Evolutionary conservation across 345 rosid species (phyloP), one percentile per base, ranked within the genome.

Genomic region (Triadica sebifera): DNA sequence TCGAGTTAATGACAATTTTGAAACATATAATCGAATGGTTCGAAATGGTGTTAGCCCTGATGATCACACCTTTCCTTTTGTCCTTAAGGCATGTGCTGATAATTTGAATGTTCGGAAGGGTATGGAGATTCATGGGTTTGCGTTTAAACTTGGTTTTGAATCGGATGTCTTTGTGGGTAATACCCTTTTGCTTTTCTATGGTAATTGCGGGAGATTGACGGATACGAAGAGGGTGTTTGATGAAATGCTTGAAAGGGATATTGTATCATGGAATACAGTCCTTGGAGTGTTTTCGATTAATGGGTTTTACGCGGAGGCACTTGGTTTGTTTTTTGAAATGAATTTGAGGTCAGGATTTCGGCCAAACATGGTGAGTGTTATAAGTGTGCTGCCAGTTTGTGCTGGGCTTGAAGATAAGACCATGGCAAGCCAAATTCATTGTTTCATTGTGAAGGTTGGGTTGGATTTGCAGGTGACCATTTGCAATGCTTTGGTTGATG

Each of bases 61-160:
- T 74, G 88, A 71, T 75, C 78, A 82, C 71, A 87, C 87, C 17
- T 85, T 87, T 69, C 84, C 88, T 69, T 81, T 83, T 38, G 79
- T 81, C n/a, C 83, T 87, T 51, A 87, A 85, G 83, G 74, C 75
- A 0, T 85, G 87, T 75, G 83, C 88, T 15, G 81, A 83, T 74
- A 20, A 47, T 62, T 38, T 76, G 70, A 78, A 80, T 29, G 77
- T 83, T 65, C 81, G 65, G 51, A 86, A 89, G 49, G 96, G 96
- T 9, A 69, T 72, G 84, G 86, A 87, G 87, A 78, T 84, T 78
- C 96, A 91, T 71, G 93, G 86, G 49, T 76, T 68, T 39, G 80
- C 86, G 74, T 80, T 86, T 65, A 86, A 85, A 52, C 78, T 80
- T 19, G 92, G 92, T 39, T 87, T 81, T 69, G 80, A 84, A 67